Percentiles rank a stretch among this genome's conserved stretches.
Conservation (phyloP, 2,329 filamentous ascomycete genomes). For the Arthrobotrys megalospora region DNA sequence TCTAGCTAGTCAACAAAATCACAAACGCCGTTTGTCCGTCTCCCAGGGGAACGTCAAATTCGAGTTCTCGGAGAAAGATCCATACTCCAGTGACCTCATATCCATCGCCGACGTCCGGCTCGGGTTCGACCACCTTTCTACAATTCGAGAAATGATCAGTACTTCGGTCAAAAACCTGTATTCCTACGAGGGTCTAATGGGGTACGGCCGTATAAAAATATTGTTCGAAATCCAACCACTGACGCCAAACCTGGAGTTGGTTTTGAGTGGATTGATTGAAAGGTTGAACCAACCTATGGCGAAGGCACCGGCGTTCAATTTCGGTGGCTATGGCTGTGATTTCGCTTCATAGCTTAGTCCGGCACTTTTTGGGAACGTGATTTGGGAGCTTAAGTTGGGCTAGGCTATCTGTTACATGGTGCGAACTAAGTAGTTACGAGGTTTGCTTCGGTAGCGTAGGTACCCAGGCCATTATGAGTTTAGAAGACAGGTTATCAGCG, state of each 20-base stretch:
- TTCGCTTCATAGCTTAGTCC: background rate
- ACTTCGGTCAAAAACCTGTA: background rate
- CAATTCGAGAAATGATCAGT: conserved; percentile 5
- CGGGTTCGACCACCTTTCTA: conserved; percentile 10
- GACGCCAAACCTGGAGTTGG: conserved; percentile 3
- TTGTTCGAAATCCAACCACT: background rate
- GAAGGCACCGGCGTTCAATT: conserved; percentile 3
- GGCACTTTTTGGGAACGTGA: background rate
- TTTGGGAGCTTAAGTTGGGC: background rate
- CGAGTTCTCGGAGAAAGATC: conserved; percentile 1
- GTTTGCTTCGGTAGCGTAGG: no score
- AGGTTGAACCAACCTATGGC: conserved; percentile 9
- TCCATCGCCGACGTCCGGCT: background rate
- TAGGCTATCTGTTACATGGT: no score
- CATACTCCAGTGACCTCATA: background rate
- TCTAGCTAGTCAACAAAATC: background rate
- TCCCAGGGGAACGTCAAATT: conserved; percentile 1
- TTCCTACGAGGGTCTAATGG: background rate
- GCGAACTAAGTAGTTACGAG: no score
- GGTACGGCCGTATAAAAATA: background rate
- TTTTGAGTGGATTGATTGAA: conserved; percentile 1
- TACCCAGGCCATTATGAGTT: no score
- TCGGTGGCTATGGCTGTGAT: conserved; percentile 4
- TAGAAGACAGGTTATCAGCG: no score
- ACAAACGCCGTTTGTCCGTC: background rate